phyloP scores from a whole-genome alignment of 192 early-diverging fungal species.

The Borealophlyctis nickersoniae region DNA sequence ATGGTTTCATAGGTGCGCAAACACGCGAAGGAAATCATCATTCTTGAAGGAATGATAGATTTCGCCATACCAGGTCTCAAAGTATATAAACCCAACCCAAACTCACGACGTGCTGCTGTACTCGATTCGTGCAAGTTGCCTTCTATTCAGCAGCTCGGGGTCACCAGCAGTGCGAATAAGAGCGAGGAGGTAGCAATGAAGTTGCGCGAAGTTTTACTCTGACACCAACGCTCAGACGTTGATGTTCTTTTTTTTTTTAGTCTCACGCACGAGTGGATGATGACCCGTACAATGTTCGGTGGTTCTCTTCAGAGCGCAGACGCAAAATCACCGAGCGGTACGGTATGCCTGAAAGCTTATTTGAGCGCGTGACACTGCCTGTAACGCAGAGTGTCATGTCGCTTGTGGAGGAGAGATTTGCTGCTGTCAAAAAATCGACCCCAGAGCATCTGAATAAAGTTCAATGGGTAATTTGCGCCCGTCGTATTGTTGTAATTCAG shows the following conservation, averaged over 20 bases:
- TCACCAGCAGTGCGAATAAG: slow-evolving; percentile 16
- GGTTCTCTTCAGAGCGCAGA: slow-evolving; percentile 45
- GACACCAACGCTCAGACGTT: no score
- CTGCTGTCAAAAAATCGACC: slow-evolving; percentile 17
- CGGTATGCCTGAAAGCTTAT: slow-evolving; percentile 37
- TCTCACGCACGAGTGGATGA: slow-evolving; percentile 18
- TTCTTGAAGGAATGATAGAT: slow-evolving; percentile 45
- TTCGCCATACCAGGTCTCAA: slow-evolving; percentile 32
- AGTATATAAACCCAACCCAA: slow-evolving; percentile 21
- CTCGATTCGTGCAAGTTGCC: slow-evolving; percentile 37
- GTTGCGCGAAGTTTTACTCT: no score
- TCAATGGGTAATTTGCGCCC: slow-evolving; percentile 29
- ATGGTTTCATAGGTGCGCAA: slow-evolving; percentile 35
- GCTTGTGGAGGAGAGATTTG: slow-evolving; percentile 26
- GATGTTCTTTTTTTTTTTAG: neutral
- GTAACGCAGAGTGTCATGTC: slow-evolving; percentile 30
- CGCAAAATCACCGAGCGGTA: slow-evolving; percentile 36
- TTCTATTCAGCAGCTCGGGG: slow-evolving; percentile 29
- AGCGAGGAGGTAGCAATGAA: slow-evolving; percentile 16
- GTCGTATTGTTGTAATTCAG: neutral
- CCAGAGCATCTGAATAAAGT: slow-evolving; percentile 28
- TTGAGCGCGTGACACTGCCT: slow-evolving; percentile 21
- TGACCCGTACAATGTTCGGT: slow-evolving; percentile 51
- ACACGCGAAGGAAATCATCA: slow-evolving; percentile 37
- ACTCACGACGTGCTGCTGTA: slow-evolving; percentile 18